Conservation (phyloP, 2,329 filamentous ascomycete species). For the Metarhizium sp. region DNA sequence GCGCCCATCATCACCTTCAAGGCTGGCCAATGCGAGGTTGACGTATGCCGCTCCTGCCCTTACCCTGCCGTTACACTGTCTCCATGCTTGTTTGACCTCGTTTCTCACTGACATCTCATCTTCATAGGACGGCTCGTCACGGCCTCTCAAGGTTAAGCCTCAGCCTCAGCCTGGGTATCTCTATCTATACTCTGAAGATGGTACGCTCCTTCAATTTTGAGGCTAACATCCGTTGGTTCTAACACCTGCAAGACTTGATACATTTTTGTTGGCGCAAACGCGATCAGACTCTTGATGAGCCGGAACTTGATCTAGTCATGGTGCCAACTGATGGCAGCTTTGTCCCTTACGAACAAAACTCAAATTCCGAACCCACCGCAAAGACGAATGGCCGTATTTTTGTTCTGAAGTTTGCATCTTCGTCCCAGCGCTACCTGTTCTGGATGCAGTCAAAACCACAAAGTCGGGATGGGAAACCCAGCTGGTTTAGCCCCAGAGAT, state of each 20-base stretch:
- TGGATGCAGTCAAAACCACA: constrained; percentile 93
- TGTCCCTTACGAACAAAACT: constrained; percentile 61
- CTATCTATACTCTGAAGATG: constrained; percentile 90
- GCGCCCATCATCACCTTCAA: constrained; percentile 90
- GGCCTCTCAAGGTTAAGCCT: constrained; percentile 63
- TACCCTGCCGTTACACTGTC: neutral
- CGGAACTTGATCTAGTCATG: constrained; percentile 87
- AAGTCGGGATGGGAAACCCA: constrained; percentile 54
- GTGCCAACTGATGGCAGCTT: constrained; percentile 85
- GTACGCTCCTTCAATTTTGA: constrained; percentile 26
- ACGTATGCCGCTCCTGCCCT: constrained; percentile 44
- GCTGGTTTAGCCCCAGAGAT: constrained; percentile 78
- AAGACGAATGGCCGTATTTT: constrained; percentile 85
- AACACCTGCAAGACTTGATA: constrained; percentile 58
- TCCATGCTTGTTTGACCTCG: neutral
- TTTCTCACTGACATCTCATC: constrained; percentile 10
- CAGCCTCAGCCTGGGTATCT: constrained; percentile 71
- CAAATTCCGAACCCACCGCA: constrained; percentile 44
- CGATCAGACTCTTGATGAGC: constrained; percentile 56
- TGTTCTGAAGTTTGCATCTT: constrained; percentile 86
- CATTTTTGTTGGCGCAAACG: constrained; percentile 97
- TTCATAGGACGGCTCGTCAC: constrained; percentile 3
- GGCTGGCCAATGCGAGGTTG: constrained; percentile 78
- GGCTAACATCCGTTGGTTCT: neutral
- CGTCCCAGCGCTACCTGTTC: constrained; percentile 84